These are phyloP conservation scores for Adiantum capillusveneris DNA, from an alignment of 75 land plant genomes.

Conservation along the genomic window DNA sequence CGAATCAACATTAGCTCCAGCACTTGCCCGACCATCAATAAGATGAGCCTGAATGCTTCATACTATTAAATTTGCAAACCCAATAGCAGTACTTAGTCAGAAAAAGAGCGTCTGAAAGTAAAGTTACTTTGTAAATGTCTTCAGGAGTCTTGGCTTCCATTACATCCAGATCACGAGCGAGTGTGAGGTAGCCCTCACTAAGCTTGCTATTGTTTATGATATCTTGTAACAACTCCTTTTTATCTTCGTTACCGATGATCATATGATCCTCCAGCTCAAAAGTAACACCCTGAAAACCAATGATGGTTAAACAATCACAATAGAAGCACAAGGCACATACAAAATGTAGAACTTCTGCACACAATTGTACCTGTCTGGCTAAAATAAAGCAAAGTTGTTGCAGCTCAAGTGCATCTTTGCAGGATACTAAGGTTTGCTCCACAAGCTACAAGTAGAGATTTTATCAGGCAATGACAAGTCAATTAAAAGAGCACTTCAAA, in stretches of 20 bases:
- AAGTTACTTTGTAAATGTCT: slow-evolving; percentile 85
- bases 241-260: slow-evolving; percentile 49
- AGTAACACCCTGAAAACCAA: slow-evolving; percentile 43
- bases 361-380: slow-evolving; percentile 63
- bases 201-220: slow-evolving; percentile 73
- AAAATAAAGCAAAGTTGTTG: slow-evolving; percentile 92
- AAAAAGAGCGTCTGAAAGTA: background rate
- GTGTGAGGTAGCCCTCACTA: slow-evolving; percentile 85
- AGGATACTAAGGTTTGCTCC: slow-evolving; percentile 54
- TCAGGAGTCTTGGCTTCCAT: slow-evolving; percentile 99
- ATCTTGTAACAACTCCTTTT: slow-evolving; percentile 67
- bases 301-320: background rate
- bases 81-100: background rate
- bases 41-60: slow-evolving; percentile 88
- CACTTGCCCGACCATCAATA: slow-evolving; percentile 95
- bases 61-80: background rate
- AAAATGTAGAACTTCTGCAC: background rate
- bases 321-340: background rate
- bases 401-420: slow-evolving; percentile 59
- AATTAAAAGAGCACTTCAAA: too few species aligned
- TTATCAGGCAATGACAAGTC: too few species aligned
- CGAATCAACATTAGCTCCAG: slow-evolving; percentile 87
- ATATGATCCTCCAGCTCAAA: slow-evolving; percentile 67
- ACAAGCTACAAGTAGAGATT: slow-evolving; percentile 22
- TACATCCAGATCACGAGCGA: slow-evolving; percentile 97